Percentiles rank a stretch among this genome's conserved stretches.
Conservation (phyloP, 2,329 filamentous ascomycete genomes). For the Aspergillus sp. region DNA sequence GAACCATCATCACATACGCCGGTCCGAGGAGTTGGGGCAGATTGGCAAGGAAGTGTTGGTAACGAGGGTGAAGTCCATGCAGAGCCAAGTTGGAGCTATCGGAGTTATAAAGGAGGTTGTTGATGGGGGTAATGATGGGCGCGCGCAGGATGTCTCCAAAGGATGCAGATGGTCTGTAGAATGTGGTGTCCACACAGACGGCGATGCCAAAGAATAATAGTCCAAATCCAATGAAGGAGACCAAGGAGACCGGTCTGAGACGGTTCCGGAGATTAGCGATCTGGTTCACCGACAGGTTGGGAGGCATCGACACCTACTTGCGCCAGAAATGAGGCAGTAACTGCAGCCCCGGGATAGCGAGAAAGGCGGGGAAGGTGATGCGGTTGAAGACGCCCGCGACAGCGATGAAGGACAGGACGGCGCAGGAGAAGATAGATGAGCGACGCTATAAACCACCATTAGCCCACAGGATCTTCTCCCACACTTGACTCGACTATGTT, state of each 20-base stretch:
- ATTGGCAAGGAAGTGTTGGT: constrained; percentile 72
- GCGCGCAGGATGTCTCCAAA: constrained; percentile 45
- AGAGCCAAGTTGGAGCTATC: constrained; percentile 67
- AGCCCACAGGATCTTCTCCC: not conserved
- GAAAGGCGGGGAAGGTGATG: constrained; percentile 93
- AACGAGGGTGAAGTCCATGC: constrained; percentile 76
- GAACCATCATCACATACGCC: constrained; percentile 55
- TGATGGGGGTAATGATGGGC: constrained; percentile 73
- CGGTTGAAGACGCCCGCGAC: constrained; percentile 93
- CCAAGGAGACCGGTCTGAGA: constrained; percentile 56
- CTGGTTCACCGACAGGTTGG: constrained; percentile 3
- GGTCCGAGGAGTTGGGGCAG: constrained; percentile 72
- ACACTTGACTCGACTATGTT: not conserved
- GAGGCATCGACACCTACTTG: constrained; percentile 57
- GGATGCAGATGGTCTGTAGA: constrained; percentile 58
- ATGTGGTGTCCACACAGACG: constrained; percentile 79
- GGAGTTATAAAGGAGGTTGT: constrained; percentile 76
- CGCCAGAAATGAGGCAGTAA: constrained; percentile 81
- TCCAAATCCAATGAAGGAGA: constrained; percentile 64
- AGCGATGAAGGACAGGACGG: constrained; percentile 74
- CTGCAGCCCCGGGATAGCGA: constrained; percentile 78
- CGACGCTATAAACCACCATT: constrained; percentile 56
- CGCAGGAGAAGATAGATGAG: constrained; percentile 72
- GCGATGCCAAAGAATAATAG: constrained; percentile 69
- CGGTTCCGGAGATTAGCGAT: constrained; percentile 34